These are phyloP conservation scores for Bryoerythrophyllum caledonicum DNA, from an alignment of 225 moss, liverwort and hornwort species.

Conservation along the genomic window DNA sequence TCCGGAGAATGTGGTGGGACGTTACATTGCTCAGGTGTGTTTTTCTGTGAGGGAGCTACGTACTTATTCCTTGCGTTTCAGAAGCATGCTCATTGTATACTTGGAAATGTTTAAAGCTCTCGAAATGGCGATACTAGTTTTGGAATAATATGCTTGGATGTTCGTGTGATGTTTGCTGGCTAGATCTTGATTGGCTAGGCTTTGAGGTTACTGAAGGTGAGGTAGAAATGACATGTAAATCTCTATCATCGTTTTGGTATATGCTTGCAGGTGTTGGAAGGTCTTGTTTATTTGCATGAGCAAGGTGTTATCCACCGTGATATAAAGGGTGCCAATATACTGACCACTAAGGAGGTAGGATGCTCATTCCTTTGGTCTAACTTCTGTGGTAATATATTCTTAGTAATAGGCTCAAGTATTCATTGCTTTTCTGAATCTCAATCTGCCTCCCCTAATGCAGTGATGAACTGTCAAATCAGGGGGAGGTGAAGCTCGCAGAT, in stretches of 20 bases:
- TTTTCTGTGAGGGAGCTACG: not conserved
- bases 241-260: not conserved
- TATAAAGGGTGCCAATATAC: conserved; percentile 88
- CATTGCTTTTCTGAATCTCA: not conserved
- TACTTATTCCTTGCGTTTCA: not conserved
- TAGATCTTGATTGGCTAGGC: not conserved
- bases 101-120: not conserved
- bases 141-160: not conserved
- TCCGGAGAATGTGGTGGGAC: conserved; percentile 62
- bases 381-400: not conserved
- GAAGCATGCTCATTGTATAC: not conserved
- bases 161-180: not conserved
- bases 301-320: conserved; percentile 90
- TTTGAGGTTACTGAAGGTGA: not conserved
- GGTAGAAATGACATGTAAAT: not conserved
- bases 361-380: not conserved
- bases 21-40: conserved; percentile 82
- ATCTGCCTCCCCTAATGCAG: conserved; percentile 6
- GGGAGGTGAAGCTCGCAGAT: conserved; percentile 80
- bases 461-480: conserved; percentile 42
- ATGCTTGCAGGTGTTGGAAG: conserved; percentile 67
- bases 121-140: not conserved
- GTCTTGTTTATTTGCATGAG: conserved; percentile 83
- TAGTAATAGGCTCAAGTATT: not conserved
- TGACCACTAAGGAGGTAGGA: conserved; percentile 79